Evolutionary conservation across 345 rosid species (phyloP).

Genomic region (Sisymbrium altissimum): DNA sequence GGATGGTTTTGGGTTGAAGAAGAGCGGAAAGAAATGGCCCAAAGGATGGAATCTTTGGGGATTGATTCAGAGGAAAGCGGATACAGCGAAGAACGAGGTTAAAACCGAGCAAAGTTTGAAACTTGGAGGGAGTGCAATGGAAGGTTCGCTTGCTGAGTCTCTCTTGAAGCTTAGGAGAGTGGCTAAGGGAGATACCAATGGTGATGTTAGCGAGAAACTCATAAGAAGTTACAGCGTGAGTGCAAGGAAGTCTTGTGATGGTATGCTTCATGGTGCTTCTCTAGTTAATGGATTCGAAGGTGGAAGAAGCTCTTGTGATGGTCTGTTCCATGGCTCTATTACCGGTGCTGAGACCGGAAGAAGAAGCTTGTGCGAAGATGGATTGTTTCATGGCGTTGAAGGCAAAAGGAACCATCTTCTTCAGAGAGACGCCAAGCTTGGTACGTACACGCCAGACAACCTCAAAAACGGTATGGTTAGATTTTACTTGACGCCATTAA

Average conservation of each 20-base stretch:
- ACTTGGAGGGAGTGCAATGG: slow-evolving; percentile 39
- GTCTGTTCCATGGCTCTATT: slow-evolving; percentile 35
- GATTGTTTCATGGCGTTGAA: slow-evolving; percentile 26
- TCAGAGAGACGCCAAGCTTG: slow-evolving; percentile 18
- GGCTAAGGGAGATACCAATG: slow-evolving; percentile 41
- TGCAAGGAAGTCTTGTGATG: slow-evolving; percentile 44
- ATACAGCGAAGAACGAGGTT: slow-evolving; percentile 34
- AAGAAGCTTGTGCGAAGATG: slow-evolving; percentile 30
- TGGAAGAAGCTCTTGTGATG: slow-evolving; percentile 42
- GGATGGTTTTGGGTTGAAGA: slow-evolving; percentile 40
- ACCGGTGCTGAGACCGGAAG: slow-evolving; percentile 21
- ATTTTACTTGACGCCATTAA: slow-evolving; percentile 67
- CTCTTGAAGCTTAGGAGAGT: slow-evolving; percentile 44
- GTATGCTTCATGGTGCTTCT: slow-evolving; percentile 45
- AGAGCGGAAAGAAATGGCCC: slow-evolving; percentile 25
- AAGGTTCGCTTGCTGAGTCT: slow-evolving; percentile 47
- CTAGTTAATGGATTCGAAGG: slow-evolving; percentile 39
- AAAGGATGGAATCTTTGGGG: slow-evolving; percentile 73
- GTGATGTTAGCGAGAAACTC: slow-evolving; percentile 60
- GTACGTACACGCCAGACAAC: slow-evolving; percentile 26
- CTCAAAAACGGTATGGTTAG: slow-evolving; percentile 55
- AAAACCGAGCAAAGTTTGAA: slow-evolving; percentile 34
- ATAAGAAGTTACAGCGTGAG: slow-evolving; percentile 59
- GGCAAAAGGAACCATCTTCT: slow-evolving; percentile 12
- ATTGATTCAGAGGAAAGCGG: slow-evolving; percentile 43